Evolutionary conservation across 2,329 filamentous ascomycete species (phyloP), one percentile per base, ranked within the genome.

Genomic region (Apiospora malaysiana): DNA sequence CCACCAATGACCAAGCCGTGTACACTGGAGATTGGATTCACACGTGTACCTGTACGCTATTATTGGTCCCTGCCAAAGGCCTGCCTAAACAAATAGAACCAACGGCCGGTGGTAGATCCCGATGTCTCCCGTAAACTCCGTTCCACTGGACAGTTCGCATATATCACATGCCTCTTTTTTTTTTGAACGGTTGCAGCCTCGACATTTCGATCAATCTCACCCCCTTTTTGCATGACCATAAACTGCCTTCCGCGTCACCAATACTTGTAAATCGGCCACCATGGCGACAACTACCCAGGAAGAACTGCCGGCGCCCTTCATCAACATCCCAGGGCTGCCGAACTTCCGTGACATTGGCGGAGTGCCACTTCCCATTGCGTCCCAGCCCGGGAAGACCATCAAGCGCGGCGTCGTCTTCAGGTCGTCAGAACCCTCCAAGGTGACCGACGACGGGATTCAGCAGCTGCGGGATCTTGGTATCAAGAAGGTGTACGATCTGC

Each of bases 271-370:
- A 27, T 9, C 42, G 32, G 42, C 8, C 25, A 47, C 43, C 10
- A 27, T 47, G 79, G 84, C 32, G 89, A 89, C 23, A 79, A 87
- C 40, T 16, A 14, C 66, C 40, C 25, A 47, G 27, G 66, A 47
- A 37, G 43, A 37, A 37, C 67, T 68, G 10, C 67, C 67, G 18
- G 85, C 85, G 21, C 87, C 87, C 12, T 89, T 89, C 75, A 75
- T 85, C 71, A 70, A 77, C 69, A 82, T 92, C 45, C 81, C 85
- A 2, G 91, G 91, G 25, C 84, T 93, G 46, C 84, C 84, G 73
- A 94, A 94, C 81, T 90, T 94, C 78, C 87, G 92, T 70, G 91
- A 93, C 77, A 82, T 92, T 37, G 91, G 90, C 73, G 89, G 89
- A 63, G 67, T 68, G 46, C 67, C 67, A 10, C 89, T 90, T 73